Conservation (phyloP, 108 stramenopile genomes). For the Nannochloropsis gaditana region DNA sequence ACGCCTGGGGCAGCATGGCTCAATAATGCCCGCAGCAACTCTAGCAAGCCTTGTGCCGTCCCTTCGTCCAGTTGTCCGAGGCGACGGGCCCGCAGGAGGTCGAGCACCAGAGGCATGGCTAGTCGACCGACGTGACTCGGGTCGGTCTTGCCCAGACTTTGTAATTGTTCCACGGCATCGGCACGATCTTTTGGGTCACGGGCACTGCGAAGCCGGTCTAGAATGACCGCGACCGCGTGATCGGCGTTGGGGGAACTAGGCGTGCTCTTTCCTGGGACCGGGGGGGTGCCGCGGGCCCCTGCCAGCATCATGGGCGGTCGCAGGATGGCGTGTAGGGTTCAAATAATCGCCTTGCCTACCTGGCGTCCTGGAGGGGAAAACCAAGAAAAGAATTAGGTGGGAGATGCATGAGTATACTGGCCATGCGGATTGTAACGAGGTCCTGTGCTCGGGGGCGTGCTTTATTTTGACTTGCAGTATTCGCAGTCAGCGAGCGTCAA, state of each 20-base stretch:
- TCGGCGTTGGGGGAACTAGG: neutral
- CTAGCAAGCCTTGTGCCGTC: constrained; percentile 17
- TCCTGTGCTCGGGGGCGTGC: too few species aligned
- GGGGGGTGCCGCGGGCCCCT: neutral
- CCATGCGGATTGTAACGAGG: too few species aligned
- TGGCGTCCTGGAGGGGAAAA: too few species aligned
- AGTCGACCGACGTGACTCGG: neutral
- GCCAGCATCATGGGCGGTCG: neutral
- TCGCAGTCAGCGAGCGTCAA: too few species aligned
- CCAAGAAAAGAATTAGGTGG: too few species aligned
- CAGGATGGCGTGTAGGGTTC: neutral
- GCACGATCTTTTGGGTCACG: neutral
- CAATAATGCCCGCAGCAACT: neutral
- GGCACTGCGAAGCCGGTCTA: constrained; percentile 16
- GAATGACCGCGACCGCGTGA: neutral
- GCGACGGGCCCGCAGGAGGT: constrained; percentile 1
- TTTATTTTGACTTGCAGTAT: too few species aligned
- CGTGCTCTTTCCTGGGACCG: neutral
- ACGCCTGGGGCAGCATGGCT: neutral
- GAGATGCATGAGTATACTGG: too few species aligned
- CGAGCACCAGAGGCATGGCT: neutral
- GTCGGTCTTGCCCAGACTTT: neutral
- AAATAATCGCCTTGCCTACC: too few species aligned
- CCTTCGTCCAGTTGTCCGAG: neutral
- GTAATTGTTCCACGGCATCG: constrained; percentile 1